phyloP scores from a whole-genome alignment of 306 rosid genomes.

The Cucurbita maxima region DNA sequence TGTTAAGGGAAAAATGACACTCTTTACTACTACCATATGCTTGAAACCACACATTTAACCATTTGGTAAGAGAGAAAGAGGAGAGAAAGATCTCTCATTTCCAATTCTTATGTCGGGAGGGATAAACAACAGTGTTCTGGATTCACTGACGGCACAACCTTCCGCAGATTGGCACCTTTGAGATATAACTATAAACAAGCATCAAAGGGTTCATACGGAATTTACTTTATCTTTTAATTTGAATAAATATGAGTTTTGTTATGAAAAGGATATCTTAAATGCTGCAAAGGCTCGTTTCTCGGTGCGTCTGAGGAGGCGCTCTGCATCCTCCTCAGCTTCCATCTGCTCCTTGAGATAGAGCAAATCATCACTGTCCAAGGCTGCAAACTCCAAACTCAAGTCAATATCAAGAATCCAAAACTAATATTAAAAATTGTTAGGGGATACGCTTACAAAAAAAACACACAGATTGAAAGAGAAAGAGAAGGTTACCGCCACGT shows the following conservation, averaged over 20 bases:
- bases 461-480: slow-evolving; percentile 8
- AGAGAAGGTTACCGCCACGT: slow-evolving; percentile 66
- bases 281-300: slow-evolving; percentile 98
- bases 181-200: background rate
- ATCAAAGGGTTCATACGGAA: background rate
- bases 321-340: slow-evolving; percentile 99
- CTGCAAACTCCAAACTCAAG: slow-evolving; percentile 54
- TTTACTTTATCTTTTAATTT: background rate
- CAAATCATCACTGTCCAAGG: slow-evolving; percentile 97
- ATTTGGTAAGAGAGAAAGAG: background rate
- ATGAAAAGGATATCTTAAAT: slow-evolving; percentile 88
- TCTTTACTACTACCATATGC: background rate
- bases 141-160: background rate
- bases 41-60: background rate
- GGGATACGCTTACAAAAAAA: background rate
- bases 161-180: background rate
- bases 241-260: background rate
- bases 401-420: slow-evolving; percentile 17
- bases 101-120: too few relatives aligned
- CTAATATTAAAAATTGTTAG: slow-evolving; percentile 4
- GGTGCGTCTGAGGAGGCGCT: slow-evolving; percentile 89
- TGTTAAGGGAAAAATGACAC: slow-evolving; percentile 41
- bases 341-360: slow-evolving; percentile 98
- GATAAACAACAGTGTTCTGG: background rate
- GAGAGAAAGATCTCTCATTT: background rate